Percentiles rank a stretch among this genome's conserved stretches.
Evolutionary conservation across 1,284 basidiomycete genomes (phyloP).

Genomic region (Cryptococcus maquisensis): DNA sequence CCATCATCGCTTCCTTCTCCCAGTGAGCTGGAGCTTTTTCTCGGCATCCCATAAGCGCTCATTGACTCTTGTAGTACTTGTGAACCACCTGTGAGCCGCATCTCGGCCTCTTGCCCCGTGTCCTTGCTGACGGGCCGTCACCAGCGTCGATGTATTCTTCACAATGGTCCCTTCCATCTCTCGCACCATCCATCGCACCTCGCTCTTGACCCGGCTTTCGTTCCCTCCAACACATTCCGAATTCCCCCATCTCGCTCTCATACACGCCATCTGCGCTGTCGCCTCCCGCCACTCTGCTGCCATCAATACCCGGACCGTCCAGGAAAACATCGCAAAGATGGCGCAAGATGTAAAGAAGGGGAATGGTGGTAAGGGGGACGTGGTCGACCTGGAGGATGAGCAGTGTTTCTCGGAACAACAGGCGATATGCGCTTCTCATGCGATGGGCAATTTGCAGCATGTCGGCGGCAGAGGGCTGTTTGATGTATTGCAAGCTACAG

Average conservation of each 20-base stretch:
- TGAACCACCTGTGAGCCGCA: constrained; percentile 36
- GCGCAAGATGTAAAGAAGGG: constrained; percentile 9
- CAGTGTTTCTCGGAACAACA: constrained; percentile 30
- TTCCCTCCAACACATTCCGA: constrained; percentile 45
- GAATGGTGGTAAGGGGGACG: constrained; percentile 4
- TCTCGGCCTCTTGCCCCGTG: no score
- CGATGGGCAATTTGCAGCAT: constrained; percentile 15
- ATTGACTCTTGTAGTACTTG: no score
- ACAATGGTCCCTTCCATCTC: constrained; percentile 34
- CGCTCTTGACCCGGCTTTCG: constrained; percentile 42
- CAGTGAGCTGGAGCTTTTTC: constrained; percentile 22
- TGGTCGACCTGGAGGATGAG: constrained; percentile 14
- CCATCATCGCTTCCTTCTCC: constrained; percentile 40
- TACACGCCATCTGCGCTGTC: constrained; percentile 50
- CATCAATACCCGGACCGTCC: constrained; percentile 17
- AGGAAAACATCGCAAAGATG: constrained; percentile 12
- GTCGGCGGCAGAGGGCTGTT: constrained; percentile 19
- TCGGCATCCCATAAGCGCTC: no score
- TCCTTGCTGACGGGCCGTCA: background rate
- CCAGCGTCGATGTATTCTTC: constrained; percentile 44
- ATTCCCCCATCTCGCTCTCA: constrained; percentile 47
- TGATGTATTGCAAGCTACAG: constrained; percentile 30
- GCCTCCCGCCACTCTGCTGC: constrained; percentile 37
- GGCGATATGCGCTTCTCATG: constrained; percentile 12
- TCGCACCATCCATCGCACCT: constrained; percentile 38